Conservation (phyloP, 2,329 filamentous ascomycete genomes). For the Trichoderma sp. region DNA sequence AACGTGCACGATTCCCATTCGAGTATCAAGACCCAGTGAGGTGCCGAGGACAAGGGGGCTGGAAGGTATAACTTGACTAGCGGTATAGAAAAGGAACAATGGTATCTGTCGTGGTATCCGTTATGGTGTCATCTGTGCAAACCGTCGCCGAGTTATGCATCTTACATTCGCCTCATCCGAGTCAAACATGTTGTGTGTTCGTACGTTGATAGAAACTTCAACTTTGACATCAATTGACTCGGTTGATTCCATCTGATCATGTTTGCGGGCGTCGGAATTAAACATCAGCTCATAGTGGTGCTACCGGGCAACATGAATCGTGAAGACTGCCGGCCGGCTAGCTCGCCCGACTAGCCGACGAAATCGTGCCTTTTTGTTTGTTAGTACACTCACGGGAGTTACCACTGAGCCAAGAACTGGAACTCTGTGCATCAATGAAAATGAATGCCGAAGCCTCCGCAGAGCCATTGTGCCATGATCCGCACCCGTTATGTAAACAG, state of each 20-base stretch:
- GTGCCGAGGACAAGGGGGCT: not conserved
- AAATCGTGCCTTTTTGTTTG: not conserved
- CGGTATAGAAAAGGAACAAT: not conserved
- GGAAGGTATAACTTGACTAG: not conserved
- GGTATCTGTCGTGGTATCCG: not conserved
- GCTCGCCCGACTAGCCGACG: not conserved
- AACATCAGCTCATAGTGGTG: not conserved
- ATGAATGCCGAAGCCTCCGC: not conserved
- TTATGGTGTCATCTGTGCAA: not conserved
- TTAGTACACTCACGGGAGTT: not conserved
- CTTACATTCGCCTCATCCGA: not conserved
- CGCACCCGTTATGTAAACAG: not conserved
- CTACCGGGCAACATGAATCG: not conserved
- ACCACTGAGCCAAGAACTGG: not conserved
- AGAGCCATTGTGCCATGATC: not conserved
- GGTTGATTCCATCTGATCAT: not conserved
- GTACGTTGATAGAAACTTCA: not conserved
- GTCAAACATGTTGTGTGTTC: not conserved
- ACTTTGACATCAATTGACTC: not conserved
- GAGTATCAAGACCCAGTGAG: not conserved
- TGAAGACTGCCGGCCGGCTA: not conserved
- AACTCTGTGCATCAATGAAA: not conserved
- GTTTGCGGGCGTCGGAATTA: not conserved
- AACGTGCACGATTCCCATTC: slow-evolving; percentile 17
- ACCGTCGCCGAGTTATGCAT: not conserved